These are phyloP conservation scores for Rosa hybrid DNA, from an alignment of 331 rosid species.

Conservation along the genomic window DNA sequence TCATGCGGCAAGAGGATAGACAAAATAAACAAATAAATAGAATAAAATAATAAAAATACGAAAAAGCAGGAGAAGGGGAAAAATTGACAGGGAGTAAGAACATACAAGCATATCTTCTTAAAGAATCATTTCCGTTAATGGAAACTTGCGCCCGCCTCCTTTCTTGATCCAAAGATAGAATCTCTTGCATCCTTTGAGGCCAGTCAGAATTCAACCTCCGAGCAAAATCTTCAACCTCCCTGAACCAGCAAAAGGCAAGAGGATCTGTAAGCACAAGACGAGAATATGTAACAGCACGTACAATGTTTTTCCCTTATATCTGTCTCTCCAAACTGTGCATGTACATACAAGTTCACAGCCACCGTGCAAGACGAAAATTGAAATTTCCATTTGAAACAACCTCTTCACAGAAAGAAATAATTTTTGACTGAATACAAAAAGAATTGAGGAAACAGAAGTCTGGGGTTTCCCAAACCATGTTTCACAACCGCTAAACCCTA, in stretches of 20 bases:
- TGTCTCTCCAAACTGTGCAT: not conserved
- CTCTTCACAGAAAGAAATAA: not conserved
- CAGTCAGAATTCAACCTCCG: constrained; percentile 80
- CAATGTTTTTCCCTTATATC: not conserved
- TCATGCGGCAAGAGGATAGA: not conserved
- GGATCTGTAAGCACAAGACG: not conserved
- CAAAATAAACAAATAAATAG: not conserved
- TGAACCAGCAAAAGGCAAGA: constrained; percentile 24
- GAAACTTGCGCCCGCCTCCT: constrained; percentile 57
- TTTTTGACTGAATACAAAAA: not conserved
- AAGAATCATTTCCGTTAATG: constrained; percentile 53
- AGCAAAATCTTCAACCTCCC: constrained; percentile 93
- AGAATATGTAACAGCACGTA: not conserved
- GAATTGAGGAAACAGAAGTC: not conserved
- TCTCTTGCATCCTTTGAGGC: constrained; percentile 83
- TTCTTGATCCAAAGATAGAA: constrained; percentile 68
- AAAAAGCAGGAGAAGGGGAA: not conserved
- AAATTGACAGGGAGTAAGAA: not conserved
- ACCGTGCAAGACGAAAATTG: not conserved
- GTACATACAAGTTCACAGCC: not conserved
- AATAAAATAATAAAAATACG: not conserved
- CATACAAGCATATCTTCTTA: constrained; percentile 59
- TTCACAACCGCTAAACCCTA: not conserved
- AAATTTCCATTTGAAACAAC: not conserved
- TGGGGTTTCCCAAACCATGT: not conserved